Percentiles rank a stretch among this genome's conserved stretches.
These are phyloP conservation scores for Penicillium cataractarum DNA, from an alignment of 495 filamentous ascomycete species.

Conservation along the genomic window DNA sequence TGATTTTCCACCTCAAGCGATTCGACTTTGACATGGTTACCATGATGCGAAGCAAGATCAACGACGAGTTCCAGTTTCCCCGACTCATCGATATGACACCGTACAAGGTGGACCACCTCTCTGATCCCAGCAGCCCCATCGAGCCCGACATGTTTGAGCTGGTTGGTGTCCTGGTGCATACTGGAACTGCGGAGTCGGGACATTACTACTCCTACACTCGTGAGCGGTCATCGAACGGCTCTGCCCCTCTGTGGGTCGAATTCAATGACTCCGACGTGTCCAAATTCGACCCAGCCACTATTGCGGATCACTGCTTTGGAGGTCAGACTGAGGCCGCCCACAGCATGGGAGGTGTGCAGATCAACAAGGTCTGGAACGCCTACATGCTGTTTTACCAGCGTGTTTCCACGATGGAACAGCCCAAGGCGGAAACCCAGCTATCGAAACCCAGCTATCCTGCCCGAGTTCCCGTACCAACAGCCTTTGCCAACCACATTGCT, in stretches of 20 bases:
- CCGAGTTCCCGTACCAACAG: conserved; percentile 56
- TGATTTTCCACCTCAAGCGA: conserved; percentile 95
- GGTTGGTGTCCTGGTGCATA: conserved; percentile 90
- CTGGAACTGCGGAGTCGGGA: conserved; percentile 88
- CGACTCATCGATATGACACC: conserved; percentile 82
- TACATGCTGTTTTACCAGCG: conserved; percentile 99
- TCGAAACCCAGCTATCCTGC: conserved; percentile 49
- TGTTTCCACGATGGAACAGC: conserved; percentile 61
- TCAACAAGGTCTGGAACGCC: conserved; percentile 78
- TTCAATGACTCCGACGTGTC: conserved; percentile 89
- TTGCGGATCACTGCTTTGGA: conserved; percentile 80
- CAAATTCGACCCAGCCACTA: conserved; percentile 70
- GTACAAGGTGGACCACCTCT: conserved; percentile 87
- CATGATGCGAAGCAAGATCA: conserved; percentile 88
- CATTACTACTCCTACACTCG: conserved; percentile 97
- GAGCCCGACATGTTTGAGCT: conserved; percentile 82
- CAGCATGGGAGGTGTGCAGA: conserved; percentile 43
- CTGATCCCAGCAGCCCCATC: conserved; percentile 56
- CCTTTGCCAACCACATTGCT: conserved; percentile 63
- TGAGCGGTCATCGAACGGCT: conserved; percentile 64
- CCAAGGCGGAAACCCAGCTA: conserved; percentile 33
- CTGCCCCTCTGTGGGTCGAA: conserved; percentile 72
- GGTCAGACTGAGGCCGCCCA: conserved; percentile 61
- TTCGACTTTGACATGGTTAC: conserved; percentile 93
- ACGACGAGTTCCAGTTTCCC: conserved; percentile 92